Conservation (phyloP, 768 basidiomycete genomes). For the Mycena epipterygia region DNA sequence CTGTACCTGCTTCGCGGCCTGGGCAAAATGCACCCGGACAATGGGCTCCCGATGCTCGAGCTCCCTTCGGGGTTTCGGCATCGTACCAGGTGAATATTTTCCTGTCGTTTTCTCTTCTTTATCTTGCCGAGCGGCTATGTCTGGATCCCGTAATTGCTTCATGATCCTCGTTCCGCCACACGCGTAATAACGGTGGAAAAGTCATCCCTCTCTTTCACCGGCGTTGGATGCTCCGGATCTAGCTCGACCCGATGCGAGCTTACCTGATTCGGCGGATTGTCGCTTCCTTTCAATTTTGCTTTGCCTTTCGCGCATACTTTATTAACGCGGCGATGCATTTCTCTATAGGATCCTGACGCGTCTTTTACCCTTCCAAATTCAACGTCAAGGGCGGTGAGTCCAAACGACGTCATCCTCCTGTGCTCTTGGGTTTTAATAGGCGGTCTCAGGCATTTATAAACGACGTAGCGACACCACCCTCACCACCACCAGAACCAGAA, state of each 20-base stretch:
- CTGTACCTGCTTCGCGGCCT: slow-evolving; percentile 26
- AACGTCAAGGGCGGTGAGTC: slow-evolving; percentile 31
- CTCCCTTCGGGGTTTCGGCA: background rate
- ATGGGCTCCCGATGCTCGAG: slow-evolving; percentile 19
- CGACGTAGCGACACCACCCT: slow-evolving; percentile 12
- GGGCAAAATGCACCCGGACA: slow-evolving; percentile 21
- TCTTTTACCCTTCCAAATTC: slow-evolving; percentile 22
- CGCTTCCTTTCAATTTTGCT: slow-evolving; percentile 29
- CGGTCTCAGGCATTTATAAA: slow-evolving; percentile 18
- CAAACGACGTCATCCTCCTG: slow-evolving; percentile 30
- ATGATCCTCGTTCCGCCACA: slow-evolving; percentile 28
- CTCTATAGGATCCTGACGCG: slow-evolving; percentile 34
- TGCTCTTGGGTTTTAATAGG: slow-evolving; percentile 26
- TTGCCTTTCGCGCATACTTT: slow-evolving; percentile 30
- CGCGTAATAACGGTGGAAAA: slow-evolving; percentile 1
- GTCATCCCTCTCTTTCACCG: slow-evolving; percentile 32
- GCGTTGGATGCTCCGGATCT: slow-evolving; percentile 29
- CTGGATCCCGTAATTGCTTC: slow-evolving; percentile 33
- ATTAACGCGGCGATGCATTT: slow-evolving; percentile 31
- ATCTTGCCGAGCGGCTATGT: slow-evolving; percentile 19
- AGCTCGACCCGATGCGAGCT: slow-evolving; percentile 21
- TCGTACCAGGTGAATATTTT: slow-evolving; percentile 30
- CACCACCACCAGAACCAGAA: slow-evolving; percentile 12
- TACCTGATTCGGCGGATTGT: slow-evolving; percentile 28
- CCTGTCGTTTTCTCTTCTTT: background rate